These are phyloP conservation scores for Penicillium occitanis DNA, from an alignment of 2,329 filamentous ascomycete species.

Conservation along the genomic window DNA sequence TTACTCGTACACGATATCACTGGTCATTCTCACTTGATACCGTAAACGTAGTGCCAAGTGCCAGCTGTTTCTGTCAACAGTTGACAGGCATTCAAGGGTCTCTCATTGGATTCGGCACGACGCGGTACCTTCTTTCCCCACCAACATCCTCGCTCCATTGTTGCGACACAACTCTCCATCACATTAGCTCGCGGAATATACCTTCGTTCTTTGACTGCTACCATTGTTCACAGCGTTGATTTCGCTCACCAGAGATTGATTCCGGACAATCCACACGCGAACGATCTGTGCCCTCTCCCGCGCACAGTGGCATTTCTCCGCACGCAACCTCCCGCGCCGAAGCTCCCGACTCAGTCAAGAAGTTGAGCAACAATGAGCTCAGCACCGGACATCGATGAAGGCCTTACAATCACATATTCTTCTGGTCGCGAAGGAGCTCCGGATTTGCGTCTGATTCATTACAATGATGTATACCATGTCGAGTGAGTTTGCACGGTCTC, in stretches of 20 bases:
- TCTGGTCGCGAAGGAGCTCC: conserved; percentile 53
- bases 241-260: background rate
- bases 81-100: background rate
- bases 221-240: background rate
- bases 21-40: background rate
- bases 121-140: conserved; percentile 3
- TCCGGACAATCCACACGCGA: background rate
- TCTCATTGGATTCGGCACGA: conserved; percentile 1
- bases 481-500: conserved; percentile 50
- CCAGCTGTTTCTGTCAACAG: background rate
- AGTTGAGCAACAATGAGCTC: conserved; percentile 2
- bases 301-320: conserved; percentile 6
- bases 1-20: background rate
- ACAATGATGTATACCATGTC: conserved; percentile 92
- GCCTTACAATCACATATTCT: conserved; percentile 44
- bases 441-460: conserved; percentile 80
- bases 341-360: background rate
- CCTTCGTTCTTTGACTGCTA: background rate
- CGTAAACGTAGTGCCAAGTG: background rate
- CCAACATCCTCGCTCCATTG: background rate
- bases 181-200: background rate
- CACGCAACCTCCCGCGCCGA: conserved; percentile 2
- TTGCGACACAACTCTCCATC: background rate
- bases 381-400: conserved; percentile 30
- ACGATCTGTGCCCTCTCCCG: background rate